Evolutionary conservation across 106 monocot species (phyloP).

Genomic region (Platanthera zijinensis): DNA sequence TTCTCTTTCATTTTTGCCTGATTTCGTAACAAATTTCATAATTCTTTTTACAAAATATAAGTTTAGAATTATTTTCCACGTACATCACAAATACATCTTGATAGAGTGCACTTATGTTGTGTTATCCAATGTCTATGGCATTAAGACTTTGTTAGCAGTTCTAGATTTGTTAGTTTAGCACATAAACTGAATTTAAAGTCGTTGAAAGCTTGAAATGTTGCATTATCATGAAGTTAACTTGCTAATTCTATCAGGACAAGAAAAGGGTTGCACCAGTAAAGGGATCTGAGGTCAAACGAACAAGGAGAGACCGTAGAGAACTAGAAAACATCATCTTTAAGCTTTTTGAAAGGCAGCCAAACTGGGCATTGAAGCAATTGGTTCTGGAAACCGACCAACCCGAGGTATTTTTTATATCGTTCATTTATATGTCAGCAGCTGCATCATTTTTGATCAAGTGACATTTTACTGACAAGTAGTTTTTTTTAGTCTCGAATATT

Average conservation of each 20-base stretch:
- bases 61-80: not conserved
- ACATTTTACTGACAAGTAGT: not conserved
- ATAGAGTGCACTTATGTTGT: too few species aligned
- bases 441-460: not conserved
- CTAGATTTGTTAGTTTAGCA: not conserved
- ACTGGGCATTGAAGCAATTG: slow-evolving; percentile 94
- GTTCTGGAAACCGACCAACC: slow-evolving; percentile 94
- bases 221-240: too few species aligned
- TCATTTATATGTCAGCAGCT: not conserved
- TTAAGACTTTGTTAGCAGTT: not conserved
- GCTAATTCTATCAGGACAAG: slow-evolving; percentile 54
- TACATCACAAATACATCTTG: not conserved
- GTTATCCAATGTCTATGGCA: not conserved
- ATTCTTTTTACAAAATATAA: not conserved
- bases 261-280: slow-evolving; percentile 72
- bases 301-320: slow-evolving; percentile 83
- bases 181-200: not conserved
- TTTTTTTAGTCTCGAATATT: not conserved
- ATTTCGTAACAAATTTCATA: too few species aligned
- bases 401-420: slow-evolving; percentile 44
- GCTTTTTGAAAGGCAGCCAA: slow-evolving; percentile 94
- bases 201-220: not conserved
- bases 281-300: slow-evolving; percentile 76
- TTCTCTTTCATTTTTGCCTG: too few species aligned
- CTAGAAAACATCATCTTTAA: slow-evolving; percentile 96